Conservation (phyloP, 306 rosid genomes). For the Malus fusca region DNA sequence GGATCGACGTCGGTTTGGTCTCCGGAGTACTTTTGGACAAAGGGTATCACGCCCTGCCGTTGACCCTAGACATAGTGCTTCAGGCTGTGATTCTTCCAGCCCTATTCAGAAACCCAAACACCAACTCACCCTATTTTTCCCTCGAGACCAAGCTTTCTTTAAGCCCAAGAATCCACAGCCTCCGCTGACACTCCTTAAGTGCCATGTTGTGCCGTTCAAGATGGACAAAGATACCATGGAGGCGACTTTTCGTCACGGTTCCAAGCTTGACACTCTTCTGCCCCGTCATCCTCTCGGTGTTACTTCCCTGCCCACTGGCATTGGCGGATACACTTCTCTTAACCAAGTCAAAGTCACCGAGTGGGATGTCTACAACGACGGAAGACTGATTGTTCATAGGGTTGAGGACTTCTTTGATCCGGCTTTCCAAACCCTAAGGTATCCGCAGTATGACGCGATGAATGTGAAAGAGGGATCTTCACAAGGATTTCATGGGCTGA, state of each 20-base stretch:
- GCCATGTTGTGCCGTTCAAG: background rate
- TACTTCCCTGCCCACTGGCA: background rate
- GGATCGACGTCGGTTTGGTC: too few species aligned
- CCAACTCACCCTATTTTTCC: background rate
- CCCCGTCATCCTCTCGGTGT: background rate
- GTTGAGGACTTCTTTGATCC: constrained; percentile 2
- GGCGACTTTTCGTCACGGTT: background rate
- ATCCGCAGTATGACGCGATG: background rate
- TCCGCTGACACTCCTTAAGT: background rate
- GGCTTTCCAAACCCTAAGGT: background rate
- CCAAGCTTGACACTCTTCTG: constrained; percentile 3
- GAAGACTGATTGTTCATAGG: background rate
- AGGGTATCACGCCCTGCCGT: background rate
- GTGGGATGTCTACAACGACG: background rate
- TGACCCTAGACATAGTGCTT: background rate
- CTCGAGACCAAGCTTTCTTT: too few species aligned
- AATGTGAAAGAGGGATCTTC: too few species aligned
- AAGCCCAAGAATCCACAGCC: background rate
- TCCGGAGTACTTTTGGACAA: background rate
- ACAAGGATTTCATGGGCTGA: too few species aligned
- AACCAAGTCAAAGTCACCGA: background rate
- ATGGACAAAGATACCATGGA: background rate
- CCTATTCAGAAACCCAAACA: background rate
- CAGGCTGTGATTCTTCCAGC: too few species aligned
- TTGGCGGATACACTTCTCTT: background rate